Conservation (phyloP, 306 rosid genomes). For the Chamaecrista fasciculata region DNA sequence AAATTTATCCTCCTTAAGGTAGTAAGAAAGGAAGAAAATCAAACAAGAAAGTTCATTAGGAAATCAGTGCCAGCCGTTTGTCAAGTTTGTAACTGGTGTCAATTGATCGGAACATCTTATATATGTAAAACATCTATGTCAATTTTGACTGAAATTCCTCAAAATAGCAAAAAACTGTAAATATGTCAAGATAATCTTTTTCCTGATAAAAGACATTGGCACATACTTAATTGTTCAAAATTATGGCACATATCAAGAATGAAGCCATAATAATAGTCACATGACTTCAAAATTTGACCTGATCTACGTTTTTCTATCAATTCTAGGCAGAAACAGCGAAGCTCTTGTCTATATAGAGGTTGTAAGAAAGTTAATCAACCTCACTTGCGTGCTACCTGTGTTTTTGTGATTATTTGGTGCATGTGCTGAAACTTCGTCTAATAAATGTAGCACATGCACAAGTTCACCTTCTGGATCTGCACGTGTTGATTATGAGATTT, state of each 20-base stretch:
- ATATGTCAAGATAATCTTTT: neutral
- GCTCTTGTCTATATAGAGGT: neutral
- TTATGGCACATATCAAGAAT: no score
- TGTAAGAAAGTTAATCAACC: neutral
- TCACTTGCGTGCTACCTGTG: neutral
- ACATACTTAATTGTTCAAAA: neutral
- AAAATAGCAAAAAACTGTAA: neutral
- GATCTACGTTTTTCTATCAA: neutral
- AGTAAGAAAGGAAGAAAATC: neutral
- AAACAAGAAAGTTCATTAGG: neutral
- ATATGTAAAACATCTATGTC: no score
- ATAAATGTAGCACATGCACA: neutral
- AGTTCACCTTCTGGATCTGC: slow-evolving; percentile 9
- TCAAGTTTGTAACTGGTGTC: neutral
- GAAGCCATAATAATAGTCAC: neutral
- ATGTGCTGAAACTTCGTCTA: neutral
- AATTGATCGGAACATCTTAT: no score
- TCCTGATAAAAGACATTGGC: neutral
- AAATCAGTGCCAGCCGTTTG: neutral
- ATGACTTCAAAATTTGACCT: neutral
- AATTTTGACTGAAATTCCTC: neutral
- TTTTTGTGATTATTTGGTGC: neutral
- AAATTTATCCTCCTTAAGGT: neutral
- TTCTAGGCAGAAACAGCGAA: neutral
- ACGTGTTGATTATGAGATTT: slow-evolving; percentile 4